These are phyloP conservation scores for Ambrosia trifida DNA, from an alignment of 129 eudicot species.

Conservation along the genomic window DNA sequence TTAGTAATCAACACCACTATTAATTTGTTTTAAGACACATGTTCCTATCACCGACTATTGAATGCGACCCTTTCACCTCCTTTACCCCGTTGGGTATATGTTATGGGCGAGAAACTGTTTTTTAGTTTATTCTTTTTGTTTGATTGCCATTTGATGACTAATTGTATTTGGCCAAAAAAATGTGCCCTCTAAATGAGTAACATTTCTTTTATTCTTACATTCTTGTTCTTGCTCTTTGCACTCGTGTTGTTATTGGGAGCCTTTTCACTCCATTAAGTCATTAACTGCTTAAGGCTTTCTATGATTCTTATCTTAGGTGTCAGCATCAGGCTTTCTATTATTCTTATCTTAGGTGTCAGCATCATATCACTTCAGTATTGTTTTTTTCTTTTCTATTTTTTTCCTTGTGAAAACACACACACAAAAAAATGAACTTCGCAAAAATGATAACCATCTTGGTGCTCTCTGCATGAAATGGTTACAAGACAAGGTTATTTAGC, in stretches of 20 bases:
- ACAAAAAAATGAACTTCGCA: too few relatives aligned
- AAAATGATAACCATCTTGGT: slow-evolving; percentile 95
- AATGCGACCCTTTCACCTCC: too few relatives aligned
- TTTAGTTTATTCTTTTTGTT: background rate
- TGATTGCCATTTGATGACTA: background rate
- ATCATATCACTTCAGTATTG: slow-evolving; percentile 34
- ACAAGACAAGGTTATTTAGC: slow-evolving; percentile 78
- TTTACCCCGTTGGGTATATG: background rate
- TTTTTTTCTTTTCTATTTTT: too few relatives aligned
- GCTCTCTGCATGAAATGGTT: slow-evolving; percentile 99
- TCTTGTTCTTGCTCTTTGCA: background rate
- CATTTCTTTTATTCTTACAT: background rate
- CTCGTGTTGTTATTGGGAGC: background rate
- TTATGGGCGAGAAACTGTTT: background rate
- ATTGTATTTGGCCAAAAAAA: background rate
- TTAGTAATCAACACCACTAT: too few relatives aligned
- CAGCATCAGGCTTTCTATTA: too few relatives aligned
- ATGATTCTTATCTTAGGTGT: slow-evolving; percentile 45
- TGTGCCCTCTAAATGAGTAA: background rate
- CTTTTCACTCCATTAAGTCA: background rate
- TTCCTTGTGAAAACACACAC: too few relatives aligned
- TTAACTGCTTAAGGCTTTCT: background rate
- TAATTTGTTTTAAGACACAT: too few relatives aligned
- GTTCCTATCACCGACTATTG: too few relatives aligned
- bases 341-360: too few relatives aligned